Percentiles rank a stretch among this genome's conserved stretches.
Conservation (phyloP, 75 land plant genomes). For the Sequoia sempervirens region DNA sequence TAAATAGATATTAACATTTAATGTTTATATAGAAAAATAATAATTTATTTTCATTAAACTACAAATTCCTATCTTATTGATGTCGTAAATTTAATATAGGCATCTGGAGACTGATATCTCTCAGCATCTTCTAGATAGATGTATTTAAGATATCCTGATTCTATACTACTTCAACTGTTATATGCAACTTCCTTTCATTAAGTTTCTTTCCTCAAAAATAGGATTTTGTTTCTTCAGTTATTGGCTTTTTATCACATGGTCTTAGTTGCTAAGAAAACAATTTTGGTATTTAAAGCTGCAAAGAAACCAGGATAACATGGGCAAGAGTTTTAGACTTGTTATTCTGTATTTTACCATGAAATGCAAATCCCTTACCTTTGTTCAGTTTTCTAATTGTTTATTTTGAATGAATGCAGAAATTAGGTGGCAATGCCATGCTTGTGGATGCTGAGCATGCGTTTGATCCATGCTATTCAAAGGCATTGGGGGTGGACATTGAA, state of each 20-base stretch:
- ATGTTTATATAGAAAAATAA: no score
- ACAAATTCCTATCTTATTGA: no score
- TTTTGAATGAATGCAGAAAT: conserved; percentile 49
- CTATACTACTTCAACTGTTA: not conserved
- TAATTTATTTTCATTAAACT: no score
- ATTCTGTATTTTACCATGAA: not conserved
- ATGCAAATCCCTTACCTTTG: not conserved
- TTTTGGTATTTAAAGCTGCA: not conserved
- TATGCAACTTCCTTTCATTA: not conserved
- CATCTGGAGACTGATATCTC: no score
- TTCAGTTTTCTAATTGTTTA: conserved; percentile 1
- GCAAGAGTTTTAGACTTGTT: not conserved
- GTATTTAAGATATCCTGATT: no score
- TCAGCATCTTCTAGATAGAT: no score
- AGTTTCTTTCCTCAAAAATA: not conserved
- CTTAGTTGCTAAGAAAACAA: no score
- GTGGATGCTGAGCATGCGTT: conserved; percentile 99
- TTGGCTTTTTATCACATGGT: no score
- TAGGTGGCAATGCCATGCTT: conserved; percentile 95
- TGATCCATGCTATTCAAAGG: conserved; percentile 89
- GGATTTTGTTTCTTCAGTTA: no score
- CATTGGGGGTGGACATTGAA: conserved; percentile 91
- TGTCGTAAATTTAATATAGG: no score
- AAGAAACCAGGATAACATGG: not conserved
- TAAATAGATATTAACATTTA: no score